These are phyloP conservation scores for Neurospora sp. DNA, from an alignment of 495 filamentous ascomycete species.

Conservation along the genomic window DNA sequence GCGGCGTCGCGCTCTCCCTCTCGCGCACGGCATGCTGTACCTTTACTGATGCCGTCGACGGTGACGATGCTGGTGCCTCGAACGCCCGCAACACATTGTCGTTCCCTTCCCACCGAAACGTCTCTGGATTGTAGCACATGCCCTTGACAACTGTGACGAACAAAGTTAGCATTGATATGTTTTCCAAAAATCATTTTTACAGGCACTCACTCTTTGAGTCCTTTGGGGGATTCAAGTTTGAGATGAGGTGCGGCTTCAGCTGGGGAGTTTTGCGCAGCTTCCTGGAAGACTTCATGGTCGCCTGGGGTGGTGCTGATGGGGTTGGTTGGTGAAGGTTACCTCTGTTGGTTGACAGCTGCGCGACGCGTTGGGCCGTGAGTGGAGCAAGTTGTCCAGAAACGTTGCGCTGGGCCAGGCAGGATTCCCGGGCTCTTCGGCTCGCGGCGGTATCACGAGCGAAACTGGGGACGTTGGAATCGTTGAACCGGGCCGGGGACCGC, in stretches of 20 bases:
- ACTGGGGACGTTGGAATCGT: conserved; percentile 49
- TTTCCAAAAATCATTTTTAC: background rate
- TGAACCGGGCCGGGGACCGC: conserved; percentile 41
- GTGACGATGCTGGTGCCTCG: conserved; percentile 44
- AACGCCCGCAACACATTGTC: conserved; percentile 74
- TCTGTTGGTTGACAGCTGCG: conserved; percentile 52
- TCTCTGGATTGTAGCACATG: conserved; percentile 85
- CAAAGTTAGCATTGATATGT: conserved; percentile 11
- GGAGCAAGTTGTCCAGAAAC: conserved; percentile 48
- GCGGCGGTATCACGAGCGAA: conserved; percentile 94
- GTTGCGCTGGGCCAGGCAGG: conserved; percentile 55
- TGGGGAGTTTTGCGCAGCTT: conserved; percentile 44
- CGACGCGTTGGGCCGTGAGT: conserved; percentile 68
- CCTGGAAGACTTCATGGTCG: conserved; percentile 40
- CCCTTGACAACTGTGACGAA: conserved; percentile 62
- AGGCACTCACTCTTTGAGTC: conserved; percentile 36
- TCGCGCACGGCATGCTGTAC: conserved; percentile 40
- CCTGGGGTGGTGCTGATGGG: conserved; percentile 15
- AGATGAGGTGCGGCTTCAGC: conserved; percentile 40
- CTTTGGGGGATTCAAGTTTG: conserved; percentile 37
- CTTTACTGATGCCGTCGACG: conserved; percentile 28
- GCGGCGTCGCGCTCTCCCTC: conserved; percentile 51
- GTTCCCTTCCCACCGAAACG: conserved; percentile 91
- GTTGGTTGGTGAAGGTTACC: conserved; percentile 22
- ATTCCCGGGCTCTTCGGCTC: conserved; percentile 81